Percentiles rank a stretch among this genome's conserved stretches.
Conservation (phyloP, 345 rosid species). For the Cardamine occulta region DNA sequence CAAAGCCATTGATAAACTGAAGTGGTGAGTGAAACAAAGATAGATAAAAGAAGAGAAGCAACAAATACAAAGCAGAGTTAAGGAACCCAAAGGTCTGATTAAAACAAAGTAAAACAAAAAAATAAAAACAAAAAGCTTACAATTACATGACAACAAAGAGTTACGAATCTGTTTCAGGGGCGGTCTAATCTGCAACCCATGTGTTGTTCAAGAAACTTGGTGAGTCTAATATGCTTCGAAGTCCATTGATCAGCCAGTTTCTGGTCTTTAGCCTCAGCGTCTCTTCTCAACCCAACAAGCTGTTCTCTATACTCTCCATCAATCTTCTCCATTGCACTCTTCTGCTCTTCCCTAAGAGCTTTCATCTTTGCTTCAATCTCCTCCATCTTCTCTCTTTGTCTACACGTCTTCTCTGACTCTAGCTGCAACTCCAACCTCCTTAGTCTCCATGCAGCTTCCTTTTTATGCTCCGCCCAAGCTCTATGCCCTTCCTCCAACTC, state of each 20-base stretch:
- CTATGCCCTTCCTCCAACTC: slow-evolving; percentile 92
- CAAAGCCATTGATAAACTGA: slow-evolving; percentile 3
- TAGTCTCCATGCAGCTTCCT: slow-evolving; percentile 95
- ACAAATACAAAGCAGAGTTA: slow-evolving; percentile 34
- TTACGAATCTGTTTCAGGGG: slow-evolving; percentile 10
- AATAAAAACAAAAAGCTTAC: not conserved
- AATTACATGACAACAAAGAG: slow-evolving; percentile 30
- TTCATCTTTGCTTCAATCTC: slow-evolving; percentile 84
- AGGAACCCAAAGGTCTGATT: slow-evolving; percentile 19
- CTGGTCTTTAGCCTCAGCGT: slow-evolving; percentile 89
- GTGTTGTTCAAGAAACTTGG: slow-evolving; percentile 77
- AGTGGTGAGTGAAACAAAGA: slow-evolving; percentile 1
- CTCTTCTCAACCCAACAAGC: slow-evolving; percentile 66
- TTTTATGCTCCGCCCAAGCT: slow-evolving; percentile 82
- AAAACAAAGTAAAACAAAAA: not conserved
- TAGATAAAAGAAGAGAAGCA: slow-evolving; percentile 17
- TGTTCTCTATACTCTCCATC: slow-evolving; percentile 87
- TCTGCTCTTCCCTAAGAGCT: slow-evolving; percentile 91
- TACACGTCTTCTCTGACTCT: slow-evolving; percentile 82
- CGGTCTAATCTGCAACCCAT: slow-evolving; percentile 57
- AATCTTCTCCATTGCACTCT: slow-evolving; percentile 64
- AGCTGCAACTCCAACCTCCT: slow-evolving; percentile 88
- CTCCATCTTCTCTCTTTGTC: slow-evolving; percentile 83
- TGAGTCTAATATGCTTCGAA: slow-evolving; percentile 65
- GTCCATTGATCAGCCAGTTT: slow-evolving; percentile 92